Percentiles rank a stretch among this genome's conserved stretches.
Evolutionary conservation across 169 alveolate genomes (phyloP).

Genomic region (Plasmodium yoelii): DNA sequence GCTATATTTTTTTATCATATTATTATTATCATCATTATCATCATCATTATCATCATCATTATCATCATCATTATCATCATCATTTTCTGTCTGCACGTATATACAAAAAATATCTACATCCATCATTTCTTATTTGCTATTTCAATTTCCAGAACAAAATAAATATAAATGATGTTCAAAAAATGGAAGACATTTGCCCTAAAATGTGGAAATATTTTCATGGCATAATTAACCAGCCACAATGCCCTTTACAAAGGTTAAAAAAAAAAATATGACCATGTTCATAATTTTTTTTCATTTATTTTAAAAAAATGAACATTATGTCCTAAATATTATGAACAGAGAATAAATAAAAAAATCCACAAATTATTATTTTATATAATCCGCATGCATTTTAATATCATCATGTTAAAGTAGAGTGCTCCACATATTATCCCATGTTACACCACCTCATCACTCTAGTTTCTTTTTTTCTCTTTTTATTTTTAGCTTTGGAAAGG

Average conservation of each 20-base stretch:
- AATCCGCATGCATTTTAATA: too few species aligned
- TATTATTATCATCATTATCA: neutral
- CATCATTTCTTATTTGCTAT: slow-evolving; percentile 7
- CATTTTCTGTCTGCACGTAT: neutral
- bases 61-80: too few species aligned
- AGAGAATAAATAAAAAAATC: too few species aligned
- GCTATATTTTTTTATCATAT: neutral
- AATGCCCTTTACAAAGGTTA: slow-evolving; percentile 65
- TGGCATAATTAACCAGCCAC: slow-evolving; percentile 67
- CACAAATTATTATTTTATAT: too few species aligned
- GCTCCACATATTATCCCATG: too few species aligned
- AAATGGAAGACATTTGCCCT: slow-evolving; percentile 61
- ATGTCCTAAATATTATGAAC: too few species aligned
- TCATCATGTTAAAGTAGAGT: too few species aligned
- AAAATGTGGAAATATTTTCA: slow-evolving; percentile 68
- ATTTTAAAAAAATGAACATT: neutral
- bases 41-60: too few species aligned
- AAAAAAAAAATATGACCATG: slow-evolving; percentile 3
- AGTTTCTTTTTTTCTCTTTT: neutral
- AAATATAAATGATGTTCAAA: slow-evolving; percentile 32
- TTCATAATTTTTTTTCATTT: neutral
- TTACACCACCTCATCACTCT: neutral
- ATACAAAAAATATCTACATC: neutral
- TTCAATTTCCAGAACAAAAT: slow-evolving; percentile 23
- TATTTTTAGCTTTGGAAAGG: slow-evolving; percentile 34